Conservation (phyloP, 768 basidiomycete species). For the Neoboletus subvelutipes region DNA sequence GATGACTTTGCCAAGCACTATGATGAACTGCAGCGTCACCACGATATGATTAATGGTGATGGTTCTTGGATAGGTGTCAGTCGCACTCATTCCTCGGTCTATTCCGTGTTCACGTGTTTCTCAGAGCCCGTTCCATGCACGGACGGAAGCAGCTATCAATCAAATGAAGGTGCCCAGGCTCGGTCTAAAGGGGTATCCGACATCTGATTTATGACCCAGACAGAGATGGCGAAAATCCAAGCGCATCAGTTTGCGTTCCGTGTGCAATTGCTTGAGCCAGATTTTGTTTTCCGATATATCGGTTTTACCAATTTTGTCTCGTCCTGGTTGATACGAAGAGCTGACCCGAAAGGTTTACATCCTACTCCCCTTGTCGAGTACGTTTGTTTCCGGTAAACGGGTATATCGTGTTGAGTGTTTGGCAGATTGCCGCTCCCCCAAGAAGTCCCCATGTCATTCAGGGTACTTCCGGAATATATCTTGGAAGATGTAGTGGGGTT, state of each 20-base stretch:
- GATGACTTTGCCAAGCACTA: constrained; percentile 71
- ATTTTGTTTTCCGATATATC: constrained; percentile 73
- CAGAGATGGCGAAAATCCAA: constrained; percentile 66
- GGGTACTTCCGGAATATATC: constrained; percentile 89
- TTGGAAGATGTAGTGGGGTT: constrained; percentile 93
- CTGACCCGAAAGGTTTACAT: constrained; percentile 77
- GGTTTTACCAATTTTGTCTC: constrained; percentile 89
- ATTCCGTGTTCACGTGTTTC: background rate
- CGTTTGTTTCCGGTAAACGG: constrained; percentile 27
- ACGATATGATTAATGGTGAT: constrained; percentile 74
- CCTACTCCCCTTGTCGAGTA: constrained; percentile 69
- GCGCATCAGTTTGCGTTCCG: constrained; percentile 79
- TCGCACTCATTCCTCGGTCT: constrained; percentile 4
- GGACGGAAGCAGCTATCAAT: constrained; percentile 75
- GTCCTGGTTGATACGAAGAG: constrained; percentile 90
- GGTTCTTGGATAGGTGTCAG: constrained; percentile 82
- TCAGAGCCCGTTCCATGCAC: constrained; percentile 71
- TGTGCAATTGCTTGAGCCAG: constrained; percentile 84
- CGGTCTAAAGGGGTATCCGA: background rate
- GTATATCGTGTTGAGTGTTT: constrained; percentile 5
- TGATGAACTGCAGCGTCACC: constrained; percentile 73
- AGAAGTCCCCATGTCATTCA: constrained; percentile 82
- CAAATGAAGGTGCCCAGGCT: constrained; percentile 61
- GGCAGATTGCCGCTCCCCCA: constrained; percentile 80
- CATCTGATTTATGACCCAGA: constrained; percentile 37